These are phyloP conservation scores for Cinnamomum chago DNA, from an alignment of 164 flowering plant genomes.

Conservation along the genomic window DNA sequence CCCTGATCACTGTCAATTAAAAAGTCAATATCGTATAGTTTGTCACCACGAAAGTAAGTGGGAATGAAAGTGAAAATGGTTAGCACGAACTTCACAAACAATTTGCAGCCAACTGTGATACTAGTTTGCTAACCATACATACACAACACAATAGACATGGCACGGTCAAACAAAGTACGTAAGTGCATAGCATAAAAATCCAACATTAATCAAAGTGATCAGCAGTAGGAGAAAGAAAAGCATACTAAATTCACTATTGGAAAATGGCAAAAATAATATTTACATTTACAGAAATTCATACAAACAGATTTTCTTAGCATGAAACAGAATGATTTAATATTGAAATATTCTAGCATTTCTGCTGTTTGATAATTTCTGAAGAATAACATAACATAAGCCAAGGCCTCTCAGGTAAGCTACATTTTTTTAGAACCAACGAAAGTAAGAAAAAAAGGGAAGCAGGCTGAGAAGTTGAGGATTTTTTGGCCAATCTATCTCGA, in stretches of 20 bases:
- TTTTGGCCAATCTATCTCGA: no score
- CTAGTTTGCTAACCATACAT: neutral
- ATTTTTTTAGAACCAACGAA: no score
- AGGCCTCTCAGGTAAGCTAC: no score
- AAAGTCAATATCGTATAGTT: slow-evolving; percentile 1
- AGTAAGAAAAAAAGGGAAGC: no score
- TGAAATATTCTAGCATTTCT: no score
- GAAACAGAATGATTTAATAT: no score
- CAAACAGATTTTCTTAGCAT: no score
- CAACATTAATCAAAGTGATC: neutral
- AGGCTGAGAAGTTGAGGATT: no score
- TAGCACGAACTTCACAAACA: neutral
- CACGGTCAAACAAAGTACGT: neutral
- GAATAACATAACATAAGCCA: no score
- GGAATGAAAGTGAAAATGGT: neutral
- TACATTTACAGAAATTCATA: no score
- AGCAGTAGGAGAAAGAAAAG: neutral
- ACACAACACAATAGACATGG: neutral
- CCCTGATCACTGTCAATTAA: slow-evolving; percentile 71
- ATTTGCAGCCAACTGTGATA: neutral
- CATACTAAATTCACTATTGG: neutral
- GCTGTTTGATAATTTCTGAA: no score
- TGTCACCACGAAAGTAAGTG: neutral
- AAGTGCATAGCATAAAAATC: neutral
- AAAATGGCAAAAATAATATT: no score